Conservation (phyloP, 495 filamentous ascomycete species). For the Aspergillus diversus region DNA sequence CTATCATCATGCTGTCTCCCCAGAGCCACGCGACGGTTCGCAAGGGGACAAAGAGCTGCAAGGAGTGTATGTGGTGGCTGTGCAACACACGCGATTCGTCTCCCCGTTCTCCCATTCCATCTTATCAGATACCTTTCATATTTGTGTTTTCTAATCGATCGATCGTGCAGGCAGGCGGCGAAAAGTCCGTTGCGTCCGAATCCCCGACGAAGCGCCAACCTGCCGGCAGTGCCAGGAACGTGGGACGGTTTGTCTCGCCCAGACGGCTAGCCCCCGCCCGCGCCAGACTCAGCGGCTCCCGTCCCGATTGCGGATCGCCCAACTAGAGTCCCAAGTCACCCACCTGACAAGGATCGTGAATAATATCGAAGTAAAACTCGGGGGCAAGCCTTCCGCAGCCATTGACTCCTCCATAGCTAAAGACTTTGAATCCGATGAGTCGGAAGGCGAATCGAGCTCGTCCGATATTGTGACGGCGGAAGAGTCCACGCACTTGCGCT, state of each 20-base stretch:
- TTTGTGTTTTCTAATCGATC: neutral
- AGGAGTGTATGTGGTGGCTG: constrained; percentile 36
- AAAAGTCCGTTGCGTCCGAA: constrained; percentile 33
- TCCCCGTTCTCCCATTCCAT: neutral
- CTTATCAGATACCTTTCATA: neutral
- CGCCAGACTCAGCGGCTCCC: constrained; percentile 21
- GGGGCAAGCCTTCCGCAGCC: constrained; percentile 9
- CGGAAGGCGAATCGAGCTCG: constrained; percentile 15
- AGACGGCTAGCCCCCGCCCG: constrained; percentile 24
- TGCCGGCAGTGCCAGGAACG: constrained; percentile 33
- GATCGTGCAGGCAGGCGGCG: constrained; percentile 29
- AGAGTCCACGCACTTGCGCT: constrained; percentile 30
- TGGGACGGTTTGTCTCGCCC: constrained; percentile 27
- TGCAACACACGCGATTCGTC: neutral
- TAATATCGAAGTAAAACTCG: constrained; percentile 27
- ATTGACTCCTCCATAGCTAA: neutral
- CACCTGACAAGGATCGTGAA: constrained; percentile 26
- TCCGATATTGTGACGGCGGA: constrained; percentile 27
- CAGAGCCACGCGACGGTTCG: constrained; percentile 18
- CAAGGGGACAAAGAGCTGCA: constrained; percentile 47
- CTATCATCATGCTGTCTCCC: constrained; percentile 7
- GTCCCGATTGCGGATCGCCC: constrained; percentile 30
- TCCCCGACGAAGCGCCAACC: constrained; percentile 23
- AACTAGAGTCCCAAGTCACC: constrained; percentile 30
- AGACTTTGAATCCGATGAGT: neutral